Evolutionary conservation across 345 rosid species (phyloP).

Genomic region (Anacardium occidentale): DNA sequence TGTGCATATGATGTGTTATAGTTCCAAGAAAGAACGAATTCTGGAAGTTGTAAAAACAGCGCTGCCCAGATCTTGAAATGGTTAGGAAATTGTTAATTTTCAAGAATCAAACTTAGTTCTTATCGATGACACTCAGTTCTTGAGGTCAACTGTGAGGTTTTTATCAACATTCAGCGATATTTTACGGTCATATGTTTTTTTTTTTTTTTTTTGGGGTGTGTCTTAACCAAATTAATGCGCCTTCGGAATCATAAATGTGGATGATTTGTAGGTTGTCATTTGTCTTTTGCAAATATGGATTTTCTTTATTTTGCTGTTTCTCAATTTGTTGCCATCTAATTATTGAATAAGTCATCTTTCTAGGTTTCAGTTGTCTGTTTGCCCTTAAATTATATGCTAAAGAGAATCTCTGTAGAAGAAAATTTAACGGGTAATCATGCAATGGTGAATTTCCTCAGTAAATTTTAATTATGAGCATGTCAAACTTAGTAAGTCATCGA

Average conservation of each 20-base stretch:
- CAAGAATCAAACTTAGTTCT: not conserved
- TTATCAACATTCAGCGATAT: not conserved
- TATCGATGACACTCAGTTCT: not conserved
- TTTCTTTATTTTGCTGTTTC: conserved; percentile 8
- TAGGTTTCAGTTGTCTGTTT: not conserved
- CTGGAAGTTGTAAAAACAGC: not conserved
- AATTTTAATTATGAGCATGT: conserved; percentile 5
- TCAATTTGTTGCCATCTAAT: conserved; percentile 8
- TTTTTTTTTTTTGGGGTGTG: not conserved
- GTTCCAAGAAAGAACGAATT: not conserved
- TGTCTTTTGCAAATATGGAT: conserved; percentile 3
- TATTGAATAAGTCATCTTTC: not conserved
- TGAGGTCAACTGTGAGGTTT: not conserved
- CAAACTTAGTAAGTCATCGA: not conserved
- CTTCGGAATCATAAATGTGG: not conserved
- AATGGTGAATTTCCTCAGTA: conserved; percentile 1
- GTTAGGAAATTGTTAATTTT: not conserved
- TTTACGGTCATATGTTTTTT: not conserved
- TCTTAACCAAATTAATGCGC: not conserved
- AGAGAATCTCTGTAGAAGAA: conserved; percentile 7
- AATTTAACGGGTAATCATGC: not conserved
- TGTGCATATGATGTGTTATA: not conserved
- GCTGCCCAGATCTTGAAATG: conserved; percentile 19
- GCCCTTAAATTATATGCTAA: not conserved
- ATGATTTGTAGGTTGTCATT: conserved; percentile 2